Evolutionary conservation across 257 asterid species (phyloP), one percentile per base, ranked within the genome.

Genomic region (Ocimum tenuiflorum): DNA sequence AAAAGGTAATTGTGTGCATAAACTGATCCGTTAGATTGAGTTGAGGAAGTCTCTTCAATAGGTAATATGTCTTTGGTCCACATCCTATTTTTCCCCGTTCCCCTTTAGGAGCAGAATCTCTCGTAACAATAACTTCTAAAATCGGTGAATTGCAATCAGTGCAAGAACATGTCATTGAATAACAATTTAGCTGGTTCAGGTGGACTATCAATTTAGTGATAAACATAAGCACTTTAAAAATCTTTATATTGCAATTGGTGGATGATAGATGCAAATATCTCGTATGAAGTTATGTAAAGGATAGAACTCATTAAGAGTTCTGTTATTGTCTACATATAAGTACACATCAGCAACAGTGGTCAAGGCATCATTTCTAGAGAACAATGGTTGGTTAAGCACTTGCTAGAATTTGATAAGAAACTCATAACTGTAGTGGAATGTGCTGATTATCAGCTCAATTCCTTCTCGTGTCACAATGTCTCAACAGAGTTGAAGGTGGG

Each of bases 401-500:
- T 60, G 19, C 20, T 19, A 22, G 14, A 42, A 48, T 39, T 36
- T 46, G 23, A 71, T 67, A 14, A 13, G 14, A 69, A 36, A 36
- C 61, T 18, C 7, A 3, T 11, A 48, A 29, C 18, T 47, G 71
- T 67, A 65, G 22, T 61, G 17, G 61, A 51, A 57, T 39, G 58
- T 13, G 51, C 6, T 24, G 68, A 33, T 42, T 24, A 42, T 59
- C 38, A 66, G 57, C 57, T 41, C 8, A 70, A 60, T 27, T 4
- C 2, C 31, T 27, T 27, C 31, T 27, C 31, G 23, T n/a, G n/a
- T n/a, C 58, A 57, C 59, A 68, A 50, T 23, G 63, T 42, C 53
- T 46, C 18, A 61, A 69, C 11, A 36, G 66, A 72, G 72, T 54
- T 15, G 74, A 60, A 42, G 60, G 39, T 54, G 57, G 60, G 13